phyloP scores from a whole-genome alignment of 2,329 filamentous ascomycete genomes.

The Didymella glomerata region DNA sequence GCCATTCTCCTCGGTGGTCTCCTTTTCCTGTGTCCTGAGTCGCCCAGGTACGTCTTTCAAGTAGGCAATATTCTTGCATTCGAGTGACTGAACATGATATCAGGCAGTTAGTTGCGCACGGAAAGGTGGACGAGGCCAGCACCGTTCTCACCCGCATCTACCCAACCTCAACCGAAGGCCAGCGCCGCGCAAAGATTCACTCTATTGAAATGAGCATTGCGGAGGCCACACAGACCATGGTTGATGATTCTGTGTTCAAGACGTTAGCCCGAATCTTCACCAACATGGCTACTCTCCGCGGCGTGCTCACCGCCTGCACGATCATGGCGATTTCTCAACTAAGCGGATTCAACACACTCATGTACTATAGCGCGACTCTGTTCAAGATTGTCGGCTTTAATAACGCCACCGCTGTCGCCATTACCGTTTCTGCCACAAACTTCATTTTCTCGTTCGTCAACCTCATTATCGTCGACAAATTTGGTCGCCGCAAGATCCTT shows the following conservation, averaged over 20 bases:
- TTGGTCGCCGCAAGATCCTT: slow-evolving; percentile 77
- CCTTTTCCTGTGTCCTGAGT: slow-evolving; percentile 48
- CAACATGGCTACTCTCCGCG: slow-evolving; percentile 44
- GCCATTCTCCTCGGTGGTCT: slow-evolving; percentile 48
- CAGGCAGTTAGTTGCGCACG: slow-evolving; percentile 50
- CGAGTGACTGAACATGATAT: background rate
- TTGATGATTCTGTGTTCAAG: slow-evolving; percentile 45
- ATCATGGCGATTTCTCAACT: slow-evolving; percentile 51
- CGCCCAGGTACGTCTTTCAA: slow-evolving; percentile 26
- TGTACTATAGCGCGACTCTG: slow-evolving; percentile 70
- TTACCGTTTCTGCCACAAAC: slow-evolving; percentile 83
- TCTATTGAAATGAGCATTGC: slow-evolving; percentile 45
- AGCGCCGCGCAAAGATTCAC: slow-evolving; percentile 39
- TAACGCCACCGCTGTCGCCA: slow-evolving; percentile 79
- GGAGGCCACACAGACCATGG: slow-evolving; percentile 42
- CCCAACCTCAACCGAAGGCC: slow-evolving; percentile 36
- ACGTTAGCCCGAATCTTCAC: slow-evolving; percentile 47
- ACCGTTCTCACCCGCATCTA: slow-evolving; percentile 48
- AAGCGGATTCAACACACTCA: slow-evolving; percentile 73
- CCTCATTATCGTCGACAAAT: slow-evolving; percentile 77
- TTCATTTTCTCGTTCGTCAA: slow-evolving; percentile 81
- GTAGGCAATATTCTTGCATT: background rate
- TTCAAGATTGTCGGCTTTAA: slow-evolving; percentile 74
- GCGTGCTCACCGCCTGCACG: slow-evolving; percentile 47
- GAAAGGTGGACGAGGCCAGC: slow-evolving; percentile 43